Evolutionary conservation across 2,329 filamentous ascomycete genomes (phyloP).

Genomic region (Pseudogymnoascus sp.): DNA sequence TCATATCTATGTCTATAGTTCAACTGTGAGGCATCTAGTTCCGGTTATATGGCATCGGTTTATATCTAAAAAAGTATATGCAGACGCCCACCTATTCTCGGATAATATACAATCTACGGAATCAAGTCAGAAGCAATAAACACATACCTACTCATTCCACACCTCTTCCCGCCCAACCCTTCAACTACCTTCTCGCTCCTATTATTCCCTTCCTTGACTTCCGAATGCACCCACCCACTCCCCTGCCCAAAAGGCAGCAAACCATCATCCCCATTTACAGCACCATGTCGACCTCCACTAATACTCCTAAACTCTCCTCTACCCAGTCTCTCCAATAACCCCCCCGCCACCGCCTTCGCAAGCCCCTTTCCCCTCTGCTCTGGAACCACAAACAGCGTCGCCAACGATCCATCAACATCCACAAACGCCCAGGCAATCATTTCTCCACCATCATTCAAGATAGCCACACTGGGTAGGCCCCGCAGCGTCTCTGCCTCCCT

Average conservation of each 20-base stretch:
- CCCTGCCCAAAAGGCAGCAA: constrained; percentile 7
- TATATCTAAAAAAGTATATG: not conserved
- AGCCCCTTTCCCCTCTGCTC: constrained; percentile 22
- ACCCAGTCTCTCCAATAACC: constrained; percentile 16
- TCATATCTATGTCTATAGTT: not conserved
- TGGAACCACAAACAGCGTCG: constrained; percentile 24
- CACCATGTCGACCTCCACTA: not conserved
- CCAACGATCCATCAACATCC: constrained; percentile 23
- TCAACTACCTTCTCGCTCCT: constrained; percentile 26
- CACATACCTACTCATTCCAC: constrained; percentile 19
- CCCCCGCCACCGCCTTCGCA: constrained; percentile 19
- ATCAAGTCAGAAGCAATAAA: constrained; percentile 3
- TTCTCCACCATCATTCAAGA: constrained; percentile 14
- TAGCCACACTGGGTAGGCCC: constrained; percentile 19
- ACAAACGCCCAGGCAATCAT: constrained; percentile 25
- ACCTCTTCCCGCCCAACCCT: constrained; percentile 14
- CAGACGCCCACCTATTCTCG: not conserved
- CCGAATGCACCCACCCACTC: constrained; percentile 24
- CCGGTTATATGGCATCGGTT: not conserved
- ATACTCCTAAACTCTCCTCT: constrained; percentile 21
- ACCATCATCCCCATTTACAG: constrained; percentile 17
- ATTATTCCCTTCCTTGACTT: constrained; percentile 23
- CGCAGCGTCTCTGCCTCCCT: constrained; percentile 19
- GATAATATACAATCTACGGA: not conserved
- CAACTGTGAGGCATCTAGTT: not conserved